Evolutionary conservation across 345 rosid genomes (phyloP).

Genomic region (Geranium rotundifolium): DNA sequence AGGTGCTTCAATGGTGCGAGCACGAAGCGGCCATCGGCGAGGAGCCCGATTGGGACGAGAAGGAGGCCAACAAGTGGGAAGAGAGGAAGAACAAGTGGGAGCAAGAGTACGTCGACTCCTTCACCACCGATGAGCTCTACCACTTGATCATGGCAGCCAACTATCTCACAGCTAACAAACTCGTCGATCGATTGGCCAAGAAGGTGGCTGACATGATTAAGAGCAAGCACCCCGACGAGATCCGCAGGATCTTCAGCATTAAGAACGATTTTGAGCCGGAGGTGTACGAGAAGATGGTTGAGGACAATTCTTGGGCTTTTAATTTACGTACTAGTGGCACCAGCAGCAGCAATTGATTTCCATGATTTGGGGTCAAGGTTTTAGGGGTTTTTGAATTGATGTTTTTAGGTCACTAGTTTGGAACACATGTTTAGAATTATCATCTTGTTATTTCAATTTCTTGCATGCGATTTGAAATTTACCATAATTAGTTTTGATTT

Average conservation of each 20-base stretch:
- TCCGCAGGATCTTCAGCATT: not conserved
- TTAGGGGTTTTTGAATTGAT: no score
- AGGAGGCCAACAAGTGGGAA: not conserved
- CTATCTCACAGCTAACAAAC: not conserved
- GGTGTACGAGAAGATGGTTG: not conserved
- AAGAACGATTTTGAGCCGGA: not conserved
- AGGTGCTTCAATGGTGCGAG: conserved; percentile 16
- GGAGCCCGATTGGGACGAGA: not conserved
- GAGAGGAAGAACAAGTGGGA: no score
- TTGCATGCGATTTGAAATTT: no score
- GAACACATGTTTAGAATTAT: no score
- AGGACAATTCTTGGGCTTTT: not conserved
- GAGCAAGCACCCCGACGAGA: conserved; percentile 1
- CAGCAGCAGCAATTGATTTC: no score
- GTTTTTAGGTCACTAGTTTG: no score
- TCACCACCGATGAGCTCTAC: not conserved
- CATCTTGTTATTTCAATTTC: no score
- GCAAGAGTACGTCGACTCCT: not conserved
- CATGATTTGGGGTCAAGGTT: no score
- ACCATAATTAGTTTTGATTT: no score
- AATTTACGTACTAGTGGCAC: no score
- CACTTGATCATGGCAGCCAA: not conserved
- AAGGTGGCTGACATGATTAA: conserved; percentile 3
- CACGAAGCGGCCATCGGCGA: not conserved
- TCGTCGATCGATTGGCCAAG: not conserved